A percentile compares a stretch with the other conserved stretches of the same genome.
Conservation (phyloP, 495 filamentous ascomycete genomes). For the Penicillium lagena region DNA sequence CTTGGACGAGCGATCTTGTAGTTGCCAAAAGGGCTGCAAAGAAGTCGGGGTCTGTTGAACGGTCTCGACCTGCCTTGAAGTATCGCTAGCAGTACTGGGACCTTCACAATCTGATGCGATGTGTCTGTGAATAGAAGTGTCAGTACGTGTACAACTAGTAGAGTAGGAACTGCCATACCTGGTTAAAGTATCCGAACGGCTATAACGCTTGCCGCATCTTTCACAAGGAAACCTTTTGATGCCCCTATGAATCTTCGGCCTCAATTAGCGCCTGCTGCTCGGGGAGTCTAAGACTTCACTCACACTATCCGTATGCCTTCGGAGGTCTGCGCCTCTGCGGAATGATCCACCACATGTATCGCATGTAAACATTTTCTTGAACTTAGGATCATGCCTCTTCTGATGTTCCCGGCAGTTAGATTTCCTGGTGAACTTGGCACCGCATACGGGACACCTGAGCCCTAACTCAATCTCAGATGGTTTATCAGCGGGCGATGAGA, state of each 20-base stretch:
- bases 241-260: conserved; percentile 60
- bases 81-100: background rate
- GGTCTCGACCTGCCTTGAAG: background rate
- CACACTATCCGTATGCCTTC: conserved; percentile 75
- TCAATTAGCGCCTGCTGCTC: background rate
- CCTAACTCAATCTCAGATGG: conserved; percentile 26
- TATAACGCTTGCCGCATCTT: background rate
- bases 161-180: background rate
- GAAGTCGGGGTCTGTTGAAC: background rate
- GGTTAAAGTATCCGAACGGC: background rate
- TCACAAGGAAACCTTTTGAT: background rate
- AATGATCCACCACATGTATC: conserved; percentile 43
- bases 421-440: conserved; percentile 73
- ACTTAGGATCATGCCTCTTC: conserved; percentile 78
- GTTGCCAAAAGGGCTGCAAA: background rate
- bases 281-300: conserved; percentile 13
- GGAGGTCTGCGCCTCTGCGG: conserved; percentile 71
- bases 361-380: conserved; percentile 66
- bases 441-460: conserved; percentile 69
- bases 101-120: background rate
- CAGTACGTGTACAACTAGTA: too few species aligned
- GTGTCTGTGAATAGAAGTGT: background rate
- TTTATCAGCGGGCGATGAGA: too few species aligned
- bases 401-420: conserved; percentile 91
- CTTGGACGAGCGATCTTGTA: background rate